Percentiles rank a stretch among this genome's conserved stretches.
These are phyloP conservation scores for Trichoderma pleuroti DNA, from an alignment of 2,329 filamentous ascomycete species.

Conservation along the genomic window DNA sequence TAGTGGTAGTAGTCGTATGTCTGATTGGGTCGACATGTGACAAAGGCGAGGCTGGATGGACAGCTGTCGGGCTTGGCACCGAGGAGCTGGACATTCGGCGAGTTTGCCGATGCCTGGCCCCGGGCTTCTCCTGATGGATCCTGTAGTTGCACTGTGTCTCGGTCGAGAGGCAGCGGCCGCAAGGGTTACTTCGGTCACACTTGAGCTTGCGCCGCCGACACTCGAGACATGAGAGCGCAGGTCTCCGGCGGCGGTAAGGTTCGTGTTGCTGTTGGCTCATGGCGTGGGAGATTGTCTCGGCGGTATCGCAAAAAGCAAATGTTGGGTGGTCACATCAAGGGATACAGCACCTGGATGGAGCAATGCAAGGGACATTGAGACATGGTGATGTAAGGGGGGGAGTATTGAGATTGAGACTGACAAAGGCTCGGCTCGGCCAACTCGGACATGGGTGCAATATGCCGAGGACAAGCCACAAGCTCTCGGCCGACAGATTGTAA, in stretches of 20 bases:
- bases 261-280: not conserved
- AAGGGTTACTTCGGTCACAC: slow-evolving; percentile 57
- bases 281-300: not conserved
- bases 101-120: not conserved
- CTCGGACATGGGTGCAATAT: not conserved
- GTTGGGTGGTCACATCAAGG: not conserved
- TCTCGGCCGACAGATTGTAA: not conserved
- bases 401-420: not conserved
- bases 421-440: not conserved
- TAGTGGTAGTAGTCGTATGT: not conserved
- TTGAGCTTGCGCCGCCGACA: slow-evolving; percentile 59
- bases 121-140: not conserved
- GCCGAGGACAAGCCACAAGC: not conserved
- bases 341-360: not conserved
- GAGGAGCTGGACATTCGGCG: not conserved
- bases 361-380: not conserved
- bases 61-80: not conserved
- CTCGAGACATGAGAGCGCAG: slow-evolving; percentile 49
- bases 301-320: not conserved
- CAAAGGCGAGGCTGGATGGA: not conserved
- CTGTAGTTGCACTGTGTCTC: slow-evolving; percentile 33
- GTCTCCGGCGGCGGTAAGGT: slow-evolving; percentile 27
- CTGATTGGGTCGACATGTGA: not conserved
- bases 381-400: not conserved
- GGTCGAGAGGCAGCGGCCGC: slow-evolving; percentile 56